Evolutionary conservation across 2,329 filamentous ascomycete genomes (phyloP), one percentile per base, ranked within the genome.

Genomic region (Ophiostoma tasmaniense): DNA sequence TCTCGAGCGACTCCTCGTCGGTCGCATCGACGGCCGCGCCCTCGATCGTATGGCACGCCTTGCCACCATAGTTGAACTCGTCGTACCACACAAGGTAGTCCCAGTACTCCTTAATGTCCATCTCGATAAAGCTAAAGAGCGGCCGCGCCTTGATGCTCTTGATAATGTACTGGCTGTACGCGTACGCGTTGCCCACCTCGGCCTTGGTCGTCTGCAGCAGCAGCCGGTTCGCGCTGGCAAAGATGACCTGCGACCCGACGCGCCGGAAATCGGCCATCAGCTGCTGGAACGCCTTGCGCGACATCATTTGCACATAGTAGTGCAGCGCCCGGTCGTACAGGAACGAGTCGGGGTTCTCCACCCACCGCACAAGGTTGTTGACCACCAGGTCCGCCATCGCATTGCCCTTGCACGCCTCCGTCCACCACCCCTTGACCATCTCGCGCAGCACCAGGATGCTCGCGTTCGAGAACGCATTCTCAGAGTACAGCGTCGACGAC

Each of bases 51-150:
- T 89, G 87, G 73, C 92, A 97, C 3, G 91, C 95, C 75, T 96
- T 96, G 71, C 95, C 95, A 68, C 95, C 96, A 75, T 98, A 98
- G 81, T 99, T 99, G 83, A 94, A 97, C 79, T 97, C 92, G 74
- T 99, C 95, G 74, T 98, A 98, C 95, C 95, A 99, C 3, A 97
- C 89, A 0, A 99, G 87, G 75, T 97, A 98, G 78, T 99, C 95
- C 95, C 95, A 99, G 79, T 97, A 99, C 77, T 99, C 95, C 73
- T 94, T 97, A 78, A 99, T 95, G 74, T 97, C 92, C 2, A 99
- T 84, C 75, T 99, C 95, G 72, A 99, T 88, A 76, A 99, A 99
- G 78, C 97, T 92, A 80, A 99, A 99, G 0, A 97, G 85, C 0
- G 95, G 93, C 75, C 97, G 97, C 69, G 88, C 89, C 79, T 96